These are phyloP conservation scores for Suillus tomentosus DNA, from an alignment of 768 basidiomycete species.

Conservation along the genomic window DNA sequence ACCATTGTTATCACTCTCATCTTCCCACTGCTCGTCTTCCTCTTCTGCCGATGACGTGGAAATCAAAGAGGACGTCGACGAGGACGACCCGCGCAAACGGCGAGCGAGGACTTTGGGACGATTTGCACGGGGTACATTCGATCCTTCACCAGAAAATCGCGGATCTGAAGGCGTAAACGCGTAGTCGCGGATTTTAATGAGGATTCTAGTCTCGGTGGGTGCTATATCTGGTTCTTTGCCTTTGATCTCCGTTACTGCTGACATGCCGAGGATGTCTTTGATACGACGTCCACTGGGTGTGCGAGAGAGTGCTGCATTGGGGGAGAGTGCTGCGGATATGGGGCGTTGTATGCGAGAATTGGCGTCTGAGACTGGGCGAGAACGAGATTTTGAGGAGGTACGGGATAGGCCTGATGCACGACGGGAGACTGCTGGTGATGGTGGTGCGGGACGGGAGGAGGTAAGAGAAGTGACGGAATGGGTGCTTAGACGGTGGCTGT, in stretches of 20 bases:
- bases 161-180: conserved; percentile 44
- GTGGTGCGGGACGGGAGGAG: conserved; percentile 60
- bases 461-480: conserved; percentile 37
- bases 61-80: conserved; percentile 24
- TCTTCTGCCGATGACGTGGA: conserved; percentile 23
- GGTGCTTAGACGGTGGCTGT: conserved; percentile 24
- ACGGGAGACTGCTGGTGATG: conserved; percentile 56
- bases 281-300: conserved; percentile 23
- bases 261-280: conserved; percentile 19
- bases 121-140: conserved; percentile 42
- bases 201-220: not conserved
- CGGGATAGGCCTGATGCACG: conserved; percentile 36
- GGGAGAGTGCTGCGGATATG: conserved; percentile 14
- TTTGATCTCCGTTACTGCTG: conserved; percentile 17
- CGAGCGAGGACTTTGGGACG: conserved; percentile 33
- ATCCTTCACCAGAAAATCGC: conserved; percentile 45
- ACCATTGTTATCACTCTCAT: conserved; percentile 31
- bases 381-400: conserved; percentile 21
- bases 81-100: conserved; percentile 32
- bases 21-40: conserved; percentile 24
- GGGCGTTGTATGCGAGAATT: conserved; percentile 27
- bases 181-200: conserved; percentile 54
- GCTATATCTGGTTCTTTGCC: conserved; percentile 9
- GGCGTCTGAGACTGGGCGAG: conserved; percentile 25
- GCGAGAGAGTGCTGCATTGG: conserved; percentile 13